A percentile compares a stretch with the other conserved stretches of the same genome.
Conservation (phyloP, 2,329 filamentous ascomycete genomes). For the Diaporthe vexans region DNA sequence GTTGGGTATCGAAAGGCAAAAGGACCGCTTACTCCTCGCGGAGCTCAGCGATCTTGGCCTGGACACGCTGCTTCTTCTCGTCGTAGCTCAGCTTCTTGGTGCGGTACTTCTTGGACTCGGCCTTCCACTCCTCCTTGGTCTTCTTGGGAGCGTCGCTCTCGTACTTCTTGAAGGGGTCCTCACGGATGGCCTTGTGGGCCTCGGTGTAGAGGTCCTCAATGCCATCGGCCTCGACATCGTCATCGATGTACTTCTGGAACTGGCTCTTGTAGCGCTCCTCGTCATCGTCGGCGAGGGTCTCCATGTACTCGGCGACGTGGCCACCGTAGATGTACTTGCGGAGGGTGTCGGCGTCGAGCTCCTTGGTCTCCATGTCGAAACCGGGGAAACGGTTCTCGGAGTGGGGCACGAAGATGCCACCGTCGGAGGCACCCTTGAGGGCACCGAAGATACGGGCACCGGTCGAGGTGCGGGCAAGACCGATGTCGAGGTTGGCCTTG, state of each 20-base stretch:
- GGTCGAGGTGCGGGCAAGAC: conserved; percentile 96
- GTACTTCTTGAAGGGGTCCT: conserved; percentile 97
- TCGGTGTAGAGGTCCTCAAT: conserved; percentile 97
- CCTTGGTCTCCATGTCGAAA: conserved; percentile 96
- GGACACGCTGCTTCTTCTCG: conserved; percentile 85
- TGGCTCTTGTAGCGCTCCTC: conserved; percentile 99
- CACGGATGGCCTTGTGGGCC: conserved; percentile 96
- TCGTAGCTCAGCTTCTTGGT: conserved; percentile 83
- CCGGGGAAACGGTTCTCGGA: conserved; percentile 99
- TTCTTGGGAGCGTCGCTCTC: conserved; percentile 85
- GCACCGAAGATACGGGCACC: conserved; percentile 99
- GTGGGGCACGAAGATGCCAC: conserved; percentile 97
- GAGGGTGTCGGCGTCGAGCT: conserved; percentile 96
- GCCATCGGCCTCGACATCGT: conserved; percentile 95
- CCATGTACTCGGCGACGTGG: conserved; percentile 99
- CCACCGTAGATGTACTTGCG: conserved; percentile 99
- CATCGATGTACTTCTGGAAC: conserved; percentile 98
- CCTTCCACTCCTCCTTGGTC: conserved; percentile 97
- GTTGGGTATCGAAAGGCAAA: neutral
- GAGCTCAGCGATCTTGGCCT: conserved; percentile 92
- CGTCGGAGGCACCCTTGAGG: conserved; percentile 99
- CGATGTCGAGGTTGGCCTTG: conserved; percentile 99
- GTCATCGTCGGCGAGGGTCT: conserved; percentile 98
- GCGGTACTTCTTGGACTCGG: conserved; percentile 92
- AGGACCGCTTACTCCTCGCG: conserved; percentile 61